Conservation (phyloP, 1,284 basidiomycete species). For the Trichosporon inkin region DNA sequence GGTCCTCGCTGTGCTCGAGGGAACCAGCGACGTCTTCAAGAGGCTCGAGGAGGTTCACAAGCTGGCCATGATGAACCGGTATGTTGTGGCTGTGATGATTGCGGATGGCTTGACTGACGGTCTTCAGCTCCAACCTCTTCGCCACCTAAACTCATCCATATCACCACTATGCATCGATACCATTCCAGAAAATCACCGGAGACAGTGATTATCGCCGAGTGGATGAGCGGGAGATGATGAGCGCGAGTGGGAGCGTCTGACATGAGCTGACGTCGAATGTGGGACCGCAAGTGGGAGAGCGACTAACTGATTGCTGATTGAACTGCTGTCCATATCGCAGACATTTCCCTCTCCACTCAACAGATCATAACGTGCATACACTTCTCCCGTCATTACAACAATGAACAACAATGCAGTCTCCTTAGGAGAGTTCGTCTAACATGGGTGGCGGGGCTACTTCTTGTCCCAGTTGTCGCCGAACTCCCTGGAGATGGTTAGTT, state of each 20-base stretch:
- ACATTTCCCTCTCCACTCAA: too few relatives aligned
- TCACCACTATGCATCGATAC: conserved; percentile 3
- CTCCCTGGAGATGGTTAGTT: conserved; percentile 15
- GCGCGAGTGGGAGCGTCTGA: too few relatives aligned
- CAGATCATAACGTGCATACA: conserved; percentile 12
- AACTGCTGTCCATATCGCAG: too few relatives aligned
- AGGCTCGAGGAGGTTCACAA: conserved; percentile 64
- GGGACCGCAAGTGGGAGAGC: too few relatives aligned
- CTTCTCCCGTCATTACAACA: conserved; percentile 13
- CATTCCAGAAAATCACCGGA: not conserved
- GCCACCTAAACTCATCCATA: conserved; percentile 1
- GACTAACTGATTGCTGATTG: too few relatives aligned
- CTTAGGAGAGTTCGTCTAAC: not conserved
- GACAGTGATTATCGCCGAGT: too few relatives aligned
- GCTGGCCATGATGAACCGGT: conserved; percentile 76
- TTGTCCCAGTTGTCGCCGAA: conserved; percentile 40
- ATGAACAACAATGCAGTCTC: conserved; percentile 3
- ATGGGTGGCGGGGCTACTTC: conserved; percentile 1
- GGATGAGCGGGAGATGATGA: too few relatives aligned
- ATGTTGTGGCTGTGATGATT: conserved; percentile 38
- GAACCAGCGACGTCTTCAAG: conserved; percentile 57
- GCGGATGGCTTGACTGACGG: not conserved
- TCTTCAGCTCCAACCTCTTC: conserved; percentile 12
- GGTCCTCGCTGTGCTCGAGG: conserved; percentile 64
- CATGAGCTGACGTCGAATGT: too few relatives aligned